phyloP scores from a whole-genome alignment of 345 rosid species.

The Eucalyptus viminalis region DNA sequence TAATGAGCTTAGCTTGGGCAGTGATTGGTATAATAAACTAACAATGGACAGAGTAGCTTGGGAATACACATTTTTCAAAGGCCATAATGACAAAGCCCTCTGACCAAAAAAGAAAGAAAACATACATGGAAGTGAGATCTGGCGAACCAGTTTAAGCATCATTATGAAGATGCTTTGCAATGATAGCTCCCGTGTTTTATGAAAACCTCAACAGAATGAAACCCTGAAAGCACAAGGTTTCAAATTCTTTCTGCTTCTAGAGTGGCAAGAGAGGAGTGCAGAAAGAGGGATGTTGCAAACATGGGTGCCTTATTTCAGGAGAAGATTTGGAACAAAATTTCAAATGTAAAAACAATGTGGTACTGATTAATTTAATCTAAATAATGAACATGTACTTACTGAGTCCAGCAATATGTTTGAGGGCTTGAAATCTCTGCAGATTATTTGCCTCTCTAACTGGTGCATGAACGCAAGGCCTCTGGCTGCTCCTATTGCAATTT shows the following conservation, averaged over 20 bases:
- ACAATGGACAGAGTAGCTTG: neutral
- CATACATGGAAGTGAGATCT: neutral
- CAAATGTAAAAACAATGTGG: neutral
- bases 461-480: constrained; percentile 4
- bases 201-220: neutral
- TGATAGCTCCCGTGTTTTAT: neutral
- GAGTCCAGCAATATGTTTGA: constrained; percentile 4
- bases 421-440: constrained; percentile 9
- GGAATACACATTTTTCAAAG: neutral
- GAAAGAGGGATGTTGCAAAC: neutral
- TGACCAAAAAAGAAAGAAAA: neutral
- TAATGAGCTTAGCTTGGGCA: neutral
- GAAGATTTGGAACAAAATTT: neutral
- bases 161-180: neutral
- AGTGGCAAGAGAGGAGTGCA: neutral
- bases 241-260: neutral
- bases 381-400: neutral
- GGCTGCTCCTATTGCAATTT: constrained; percentile 7
- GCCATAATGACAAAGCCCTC: neutral
- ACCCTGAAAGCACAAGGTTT: neutral
- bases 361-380: neutral
- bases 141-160: neutral
- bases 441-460: neutral
- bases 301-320: fast-evolving
- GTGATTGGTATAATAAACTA: neutral